Conservation (phyloP, 2,329 filamentous ascomycete genomes). For the Didymella exigua region DNA sequence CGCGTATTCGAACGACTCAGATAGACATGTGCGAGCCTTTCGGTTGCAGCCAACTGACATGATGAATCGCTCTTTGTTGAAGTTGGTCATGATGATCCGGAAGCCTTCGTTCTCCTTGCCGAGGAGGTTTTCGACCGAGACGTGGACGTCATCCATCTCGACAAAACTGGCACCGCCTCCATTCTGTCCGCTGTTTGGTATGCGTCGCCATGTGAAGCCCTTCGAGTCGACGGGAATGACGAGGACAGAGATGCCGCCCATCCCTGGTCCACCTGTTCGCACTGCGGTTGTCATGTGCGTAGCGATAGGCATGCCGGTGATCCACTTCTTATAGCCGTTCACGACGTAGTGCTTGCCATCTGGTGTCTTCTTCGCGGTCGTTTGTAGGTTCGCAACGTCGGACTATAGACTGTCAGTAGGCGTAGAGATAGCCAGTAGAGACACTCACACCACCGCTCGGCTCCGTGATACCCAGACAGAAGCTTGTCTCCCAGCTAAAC, state of each 20-base stretch:
- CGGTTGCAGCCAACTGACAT: constrained; percentile 63
- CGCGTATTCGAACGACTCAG: constrained; percentile 60
- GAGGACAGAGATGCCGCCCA: constrained; percentile 61
- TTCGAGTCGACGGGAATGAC: constrained; percentile 59
- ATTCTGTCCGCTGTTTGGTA: constrained; percentile 70
- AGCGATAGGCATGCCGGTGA: constrained; percentile 66
- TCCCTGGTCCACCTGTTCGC: constrained; percentile 62
- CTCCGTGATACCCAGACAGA: constrained; percentile 70
- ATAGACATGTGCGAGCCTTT: constrained; percentile 62
- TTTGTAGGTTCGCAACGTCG: constrained; percentile 68
- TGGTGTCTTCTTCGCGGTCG: constrained; percentile 71
- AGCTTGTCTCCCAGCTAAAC: constrained; percentile 63
- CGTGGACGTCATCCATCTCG: constrained; percentile 61
- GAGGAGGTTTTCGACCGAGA: constrained; percentile 60
- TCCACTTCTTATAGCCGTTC: constrained; percentile 73
- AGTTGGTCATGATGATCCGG: constrained; percentile 62
- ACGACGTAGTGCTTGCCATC: constrained; percentile 74
- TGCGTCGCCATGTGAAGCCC: constrained; percentile 61
- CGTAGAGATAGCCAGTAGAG: neutral
- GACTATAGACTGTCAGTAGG: constrained; percentile 46
- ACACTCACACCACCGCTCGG: constrained; percentile 56
- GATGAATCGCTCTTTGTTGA: constrained; percentile 61
- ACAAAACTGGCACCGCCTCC: constrained; percentile 66
- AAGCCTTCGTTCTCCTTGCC: constrained; percentile 63
- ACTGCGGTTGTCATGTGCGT: constrained; percentile 68